Evolutionary conservation across 2,329 filamentous ascomycete genomes (phyloP).

Genomic region (Aspergillus sp.): DNA sequence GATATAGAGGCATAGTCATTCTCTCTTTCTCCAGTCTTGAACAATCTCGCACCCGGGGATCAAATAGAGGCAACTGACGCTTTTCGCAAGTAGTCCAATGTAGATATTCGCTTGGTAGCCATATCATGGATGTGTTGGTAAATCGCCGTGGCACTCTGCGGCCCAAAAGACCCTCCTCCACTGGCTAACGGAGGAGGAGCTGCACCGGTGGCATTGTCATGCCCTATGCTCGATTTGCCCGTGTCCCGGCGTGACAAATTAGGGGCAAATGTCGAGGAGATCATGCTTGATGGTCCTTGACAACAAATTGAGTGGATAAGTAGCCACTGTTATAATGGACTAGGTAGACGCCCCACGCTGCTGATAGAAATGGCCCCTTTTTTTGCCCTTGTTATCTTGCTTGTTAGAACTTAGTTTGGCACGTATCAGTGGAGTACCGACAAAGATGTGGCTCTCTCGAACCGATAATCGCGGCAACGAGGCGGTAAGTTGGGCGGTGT

Average conservation of each 20-base stretch:
- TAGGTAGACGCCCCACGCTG: background rate
- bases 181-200: conserved; percentile 33
- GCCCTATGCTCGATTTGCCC: conserved; percentile 30
- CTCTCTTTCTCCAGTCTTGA: background rate
- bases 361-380: no score
- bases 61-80: conserved; percentile 59
- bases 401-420: no score
- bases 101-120: conserved; percentile 89
- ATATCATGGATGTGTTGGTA: conserved; percentile 77
- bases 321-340: background rate
- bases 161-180: conserved; percentile 36
- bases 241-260: conserved; percentile 36
- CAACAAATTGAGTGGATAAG: background rate
- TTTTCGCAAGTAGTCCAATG: conserved; percentile 87
- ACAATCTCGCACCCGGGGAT: background rate
- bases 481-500: background rate
- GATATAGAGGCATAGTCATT: background rate
- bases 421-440: no score
- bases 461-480: background rate
- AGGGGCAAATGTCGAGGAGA: conserved; percentile 34
- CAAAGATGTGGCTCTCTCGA: no score
- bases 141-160: conserved; percentile 55
- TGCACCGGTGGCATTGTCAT: conserved; percentile 23
- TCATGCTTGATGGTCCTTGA: conserved; percentile 23
- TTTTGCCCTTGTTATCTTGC: no score